Evolutionary conservation across 2,329 filamentous ascomycete genomes (phyloP), one percentile per base, ranked within the genome.

Genomic region (Pyricularia pennisetigena): DNA sequence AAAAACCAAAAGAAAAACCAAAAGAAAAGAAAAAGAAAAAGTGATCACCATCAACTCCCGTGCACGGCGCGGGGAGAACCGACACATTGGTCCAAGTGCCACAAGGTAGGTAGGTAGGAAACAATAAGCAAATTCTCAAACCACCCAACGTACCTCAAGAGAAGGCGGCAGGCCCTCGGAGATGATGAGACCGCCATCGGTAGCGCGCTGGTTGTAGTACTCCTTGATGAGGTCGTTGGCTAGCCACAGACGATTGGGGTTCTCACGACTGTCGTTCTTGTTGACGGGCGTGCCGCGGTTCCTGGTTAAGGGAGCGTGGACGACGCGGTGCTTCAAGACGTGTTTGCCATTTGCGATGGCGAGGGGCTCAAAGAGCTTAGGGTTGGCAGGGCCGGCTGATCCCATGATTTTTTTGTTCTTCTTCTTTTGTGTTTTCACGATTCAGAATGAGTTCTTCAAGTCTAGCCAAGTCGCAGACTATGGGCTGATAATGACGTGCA

Each of bases 301-400:
- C 14, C 71, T 69, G 5, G 71, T 71, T 57, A 71, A 49, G 6
- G 70, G 70, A 8, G 68, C 59, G 71, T 82, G 74, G 32, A 83
- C 76, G 23, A 87, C 75, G 64, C 85, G 81, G 71, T 86, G 83
- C 65, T 80, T 76, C 62, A 87, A 80, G 5, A 49, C 41, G 16
- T 49, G 41, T 49, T 49, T 49, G 41, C 41, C 41, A n/a, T 49
- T 49, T 49, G 41, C 41, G 5, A 49, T 49, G 41, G 41, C 41
- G 41, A 49, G 41, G 8, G 41, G 41, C 41, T 49, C 41, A n/a
- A 49, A 49, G 41, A 49, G 41, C 41, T 49, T 49, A 1, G 41
- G 41, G 41, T 49, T 49, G 20, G 41, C 41, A 49, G 41, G 41
- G 16, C 41, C 41, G 41, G 41, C 41, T 49, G 41, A 49, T 49